These are phyloP conservation scores for Lachancea waltii DNA, from an alignment of 805 yeast species.

Conservation along the genomic window DNA sequence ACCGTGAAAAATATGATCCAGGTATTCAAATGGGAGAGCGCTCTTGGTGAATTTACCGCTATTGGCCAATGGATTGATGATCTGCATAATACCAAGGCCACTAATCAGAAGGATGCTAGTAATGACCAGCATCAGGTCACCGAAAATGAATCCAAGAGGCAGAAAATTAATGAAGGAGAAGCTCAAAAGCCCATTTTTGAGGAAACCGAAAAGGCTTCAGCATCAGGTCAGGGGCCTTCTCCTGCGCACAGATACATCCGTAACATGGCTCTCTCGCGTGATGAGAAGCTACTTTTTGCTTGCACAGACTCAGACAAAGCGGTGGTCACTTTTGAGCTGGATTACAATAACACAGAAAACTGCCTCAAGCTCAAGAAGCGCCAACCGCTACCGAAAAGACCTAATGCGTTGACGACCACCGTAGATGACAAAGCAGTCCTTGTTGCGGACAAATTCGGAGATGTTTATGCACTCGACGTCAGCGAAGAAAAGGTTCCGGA, in stretches of 20 bases:
- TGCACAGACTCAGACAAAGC: slow-evolving; percentile 84
- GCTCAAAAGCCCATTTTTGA: slow-evolving; percentile 40
- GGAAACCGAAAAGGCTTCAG: slow-evolving; percentile 48
- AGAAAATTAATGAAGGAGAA: slow-evolving; percentile 37
- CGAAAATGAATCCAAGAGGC: slow-evolving; percentile 31
- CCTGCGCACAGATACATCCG: slow-evolving; percentile 63
- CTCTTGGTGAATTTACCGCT: slow-evolving; percentile 14
- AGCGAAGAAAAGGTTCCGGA: slow-evolving; percentile 23
- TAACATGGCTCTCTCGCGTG: slow-evolving; percentile 46
- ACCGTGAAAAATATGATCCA: slow-evolving; percentile 55
- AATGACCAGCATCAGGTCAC: slow-evolving; percentile 31
- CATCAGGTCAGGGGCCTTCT: slow-evolving; percentile 65
- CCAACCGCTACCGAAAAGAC: slow-evolving; percentile 84
- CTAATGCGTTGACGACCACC: slow-evolving; percentile 68
- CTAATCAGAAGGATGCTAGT: slow-evolving; percentile 44
- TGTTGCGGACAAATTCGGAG: slow-evolving; percentile 95
- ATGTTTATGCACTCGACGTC: slow-evolving; percentile 63
- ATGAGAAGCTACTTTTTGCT: slow-evolving; percentile 52
- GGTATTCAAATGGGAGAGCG: slow-evolving; percentile 40
- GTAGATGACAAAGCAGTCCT: slow-evolving; percentile 46
- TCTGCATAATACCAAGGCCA: slow-evolving; percentile 40
- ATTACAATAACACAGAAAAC: slow-evolving; percentile 25
- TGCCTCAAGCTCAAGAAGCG: slow-evolving; percentile 52
- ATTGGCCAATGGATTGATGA: slow-evolving; percentile 58
- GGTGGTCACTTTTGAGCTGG: slow-evolving; percentile 50